A percentile compares a stretch with the other conserved stretches of the same genome.
Conservation (phyloP, 2,329 filamentous ascomycete genomes). For the Scorias spongiosa region DNA sequence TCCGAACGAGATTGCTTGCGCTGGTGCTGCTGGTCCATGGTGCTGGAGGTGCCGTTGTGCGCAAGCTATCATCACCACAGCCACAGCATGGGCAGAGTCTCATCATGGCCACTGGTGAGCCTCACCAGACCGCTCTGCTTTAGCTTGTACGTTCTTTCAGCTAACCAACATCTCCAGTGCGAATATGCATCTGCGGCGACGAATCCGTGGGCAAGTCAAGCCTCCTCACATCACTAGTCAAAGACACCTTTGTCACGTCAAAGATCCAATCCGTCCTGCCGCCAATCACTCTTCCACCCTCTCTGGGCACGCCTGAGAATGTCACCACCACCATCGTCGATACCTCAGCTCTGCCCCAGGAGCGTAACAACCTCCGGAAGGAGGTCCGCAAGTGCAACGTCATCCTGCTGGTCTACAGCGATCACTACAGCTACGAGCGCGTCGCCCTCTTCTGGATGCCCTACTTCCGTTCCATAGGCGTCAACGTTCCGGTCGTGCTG, state of each 20-base stretch:
- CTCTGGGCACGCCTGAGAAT: constrained; percentile 85
- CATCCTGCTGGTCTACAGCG: constrained; percentile 89
- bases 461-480: constrained; percentile 91
- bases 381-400: constrained; percentile 96
- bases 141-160: no score
- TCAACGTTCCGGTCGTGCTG: constrained; percentile 92
- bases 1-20: no score
- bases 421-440: constrained; percentile 97
- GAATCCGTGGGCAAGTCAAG: constrained; percentile 91
- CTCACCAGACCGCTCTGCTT: neutral
- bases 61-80: no score
- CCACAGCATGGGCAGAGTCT: neutral
- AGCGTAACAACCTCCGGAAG: constrained; percentile 75
- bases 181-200: constrained; percentile 92
- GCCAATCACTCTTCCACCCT: constrained; percentile 86
- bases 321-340: constrained; percentile 96
- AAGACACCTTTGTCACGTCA: constrained; percentile 88
- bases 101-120: neutral
- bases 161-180: constrained; percentile 38
- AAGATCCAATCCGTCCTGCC: constrained; percentile 92
- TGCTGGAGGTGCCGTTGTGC: no score
- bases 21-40: no score
- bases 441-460: constrained; percentile 98
- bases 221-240: constrained; percentile 59
- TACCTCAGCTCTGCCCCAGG: constrained; percentile 86